Evolutionary conservation across 371 early-diverging fungal genomes (phyloP).

Genomic region (Rhizopus sp.): DNA sequence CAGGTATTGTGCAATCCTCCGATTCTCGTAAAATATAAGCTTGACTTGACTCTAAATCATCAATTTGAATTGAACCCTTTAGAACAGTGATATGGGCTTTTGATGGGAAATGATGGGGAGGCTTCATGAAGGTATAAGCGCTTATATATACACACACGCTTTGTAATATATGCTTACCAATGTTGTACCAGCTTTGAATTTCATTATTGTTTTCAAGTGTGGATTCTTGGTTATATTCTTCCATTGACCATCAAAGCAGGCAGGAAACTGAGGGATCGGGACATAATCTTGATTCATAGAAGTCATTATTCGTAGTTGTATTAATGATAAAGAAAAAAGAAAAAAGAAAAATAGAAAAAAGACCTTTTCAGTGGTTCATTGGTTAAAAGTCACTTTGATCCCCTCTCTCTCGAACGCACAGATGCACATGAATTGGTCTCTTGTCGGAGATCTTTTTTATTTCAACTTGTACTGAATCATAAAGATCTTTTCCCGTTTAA

Average conservation of each 20-base stretch:
- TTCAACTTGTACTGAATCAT: too few species aligned
- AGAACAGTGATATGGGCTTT: slow-evolving; percentile 29
- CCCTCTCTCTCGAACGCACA: too few species aligned
- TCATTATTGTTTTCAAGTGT: slow-evolving; percentile 32
- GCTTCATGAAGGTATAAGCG: slow-evolving; percentile 13
- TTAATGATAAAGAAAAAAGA: too few species aligned
- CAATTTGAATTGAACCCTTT: slow-evolving; percentile 29
- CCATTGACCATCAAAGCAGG: slow-evolving; percentile 36
- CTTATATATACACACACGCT: not conserved
- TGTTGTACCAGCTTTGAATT: slow-evolving; percentile 26
- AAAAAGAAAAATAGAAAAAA: too few species aligned
- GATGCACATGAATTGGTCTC: too few species aligned
- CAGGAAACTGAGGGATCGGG: slow-evolving; percentile 37
- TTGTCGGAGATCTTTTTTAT: too few species aligned
- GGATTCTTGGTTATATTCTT: slow-evolving; percentile 27
- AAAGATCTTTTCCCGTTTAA: too few species aligned
- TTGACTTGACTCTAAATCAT: slow-evolving; percentile 28
- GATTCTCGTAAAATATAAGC: slow-evolving; percentile 24
- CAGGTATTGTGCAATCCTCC: slow-evolving; percentile 31
- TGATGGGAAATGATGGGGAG: slow-evolving; percentile 34
- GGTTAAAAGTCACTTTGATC: too few species aligned
- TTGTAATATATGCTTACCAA: slow-evolving; percentile 19
- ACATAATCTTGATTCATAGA: slow-evolving; percentile 10
- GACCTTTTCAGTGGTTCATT: too few species aligned
- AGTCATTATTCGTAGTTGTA: too few species aligned